phyloP scores from a whole-genome alignment of 768 basidiomycete species.

The Mycena indigotica region DNA sequence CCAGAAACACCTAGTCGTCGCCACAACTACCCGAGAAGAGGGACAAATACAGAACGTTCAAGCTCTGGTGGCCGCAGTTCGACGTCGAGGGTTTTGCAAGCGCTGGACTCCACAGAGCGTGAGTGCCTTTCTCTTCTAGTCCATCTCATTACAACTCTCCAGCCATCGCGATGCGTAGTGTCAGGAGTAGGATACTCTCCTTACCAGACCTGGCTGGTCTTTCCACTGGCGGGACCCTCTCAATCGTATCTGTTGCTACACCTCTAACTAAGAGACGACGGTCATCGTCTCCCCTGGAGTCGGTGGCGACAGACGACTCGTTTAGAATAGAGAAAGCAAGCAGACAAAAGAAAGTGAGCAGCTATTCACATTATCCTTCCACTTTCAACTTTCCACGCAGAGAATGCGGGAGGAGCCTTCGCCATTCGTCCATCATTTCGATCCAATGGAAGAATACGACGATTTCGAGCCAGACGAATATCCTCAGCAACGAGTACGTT shows the following conservation, averaged over 20 bases:
- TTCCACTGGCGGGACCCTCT: neutral
- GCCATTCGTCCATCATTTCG: neutral
- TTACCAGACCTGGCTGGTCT: slow-evolving; percentile 1
- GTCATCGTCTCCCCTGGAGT: neutral
- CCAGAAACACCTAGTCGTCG: neutral
- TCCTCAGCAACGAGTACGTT: neutral
- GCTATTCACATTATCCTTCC: neutral
- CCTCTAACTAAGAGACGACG: neutral
- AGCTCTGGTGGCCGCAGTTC: neutral
- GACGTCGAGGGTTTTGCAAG: neutral
- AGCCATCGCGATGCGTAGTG: neutral
- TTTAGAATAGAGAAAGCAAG: neutral
- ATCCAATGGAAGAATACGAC: neutral
- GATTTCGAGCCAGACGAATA: neutral
- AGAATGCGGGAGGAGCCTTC: slow-evolving; percentile 1
- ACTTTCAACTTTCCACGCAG: neutral
- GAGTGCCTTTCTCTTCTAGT: neutral
- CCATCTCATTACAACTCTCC: neutral
- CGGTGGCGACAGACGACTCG: neutral
- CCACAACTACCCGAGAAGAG: neutral
- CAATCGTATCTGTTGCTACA: neutral
- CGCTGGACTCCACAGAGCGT: neutral
- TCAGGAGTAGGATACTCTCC: neutral
- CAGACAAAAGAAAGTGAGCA: neutral
- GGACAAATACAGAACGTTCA: neutral